These are phyloP conservation scores for Clitopilus passeckerianus DNA, from an alignment of 768 basidiomycete species.

Conservation along the genomic window DNA sequence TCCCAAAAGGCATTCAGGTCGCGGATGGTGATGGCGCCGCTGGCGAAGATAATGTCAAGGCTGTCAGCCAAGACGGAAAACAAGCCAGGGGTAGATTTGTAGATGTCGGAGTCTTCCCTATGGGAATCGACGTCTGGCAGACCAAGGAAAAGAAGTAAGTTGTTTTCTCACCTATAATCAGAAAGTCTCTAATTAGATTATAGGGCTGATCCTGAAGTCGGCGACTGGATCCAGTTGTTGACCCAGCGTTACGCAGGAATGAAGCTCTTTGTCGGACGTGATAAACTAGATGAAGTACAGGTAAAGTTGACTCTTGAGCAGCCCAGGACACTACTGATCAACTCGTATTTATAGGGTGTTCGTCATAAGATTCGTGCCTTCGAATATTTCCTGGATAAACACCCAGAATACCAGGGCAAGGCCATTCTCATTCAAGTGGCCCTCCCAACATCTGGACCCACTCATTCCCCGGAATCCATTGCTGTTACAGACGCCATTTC, in stretches of 20 bases:
- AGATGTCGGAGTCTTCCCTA: slow-evolving; percentile 85
- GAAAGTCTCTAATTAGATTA: neutral
- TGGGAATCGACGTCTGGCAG: slow-evolving; percentile 79
- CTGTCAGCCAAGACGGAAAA: slow-evolving; percentile 7
- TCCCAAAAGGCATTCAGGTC: slow-evolving; percentile 79
- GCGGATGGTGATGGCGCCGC: slow-evolving; percentile 25
- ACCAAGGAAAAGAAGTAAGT: slow-evolving; percentile 62
- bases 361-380: slow-evolving; percentile 82
- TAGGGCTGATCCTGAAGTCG: slow-evolving; percentile 71
- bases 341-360: slow-evolving; percentile 50
- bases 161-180: neutral
- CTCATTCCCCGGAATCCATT: slow-evolving; percentile 39
- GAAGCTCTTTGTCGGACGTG: slow-evolving; percentile 83
- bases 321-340: neutral
- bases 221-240: slow-evolving; percentile 78
- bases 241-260: slow-evolving; percentile 79
- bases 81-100: slow-evolving; percentile 57
- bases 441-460: slow-evolving; percentile 69
- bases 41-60: slow-evolving; percentile 10
- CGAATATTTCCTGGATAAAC: slow-evolving; percentile 72
- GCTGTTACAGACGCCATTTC: slow-evolving; percentile 73
- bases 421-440: slow-evolving; percentile 86
- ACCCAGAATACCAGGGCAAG: slow-evolving; percentile 78
- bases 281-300: slow-evolving; percentile 86
- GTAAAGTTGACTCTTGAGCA: slow-evolving; percentile 17